Conservation (phyloP, 2,329 filamentous ascomycete species). For the Massarina eburnea region DNA sequence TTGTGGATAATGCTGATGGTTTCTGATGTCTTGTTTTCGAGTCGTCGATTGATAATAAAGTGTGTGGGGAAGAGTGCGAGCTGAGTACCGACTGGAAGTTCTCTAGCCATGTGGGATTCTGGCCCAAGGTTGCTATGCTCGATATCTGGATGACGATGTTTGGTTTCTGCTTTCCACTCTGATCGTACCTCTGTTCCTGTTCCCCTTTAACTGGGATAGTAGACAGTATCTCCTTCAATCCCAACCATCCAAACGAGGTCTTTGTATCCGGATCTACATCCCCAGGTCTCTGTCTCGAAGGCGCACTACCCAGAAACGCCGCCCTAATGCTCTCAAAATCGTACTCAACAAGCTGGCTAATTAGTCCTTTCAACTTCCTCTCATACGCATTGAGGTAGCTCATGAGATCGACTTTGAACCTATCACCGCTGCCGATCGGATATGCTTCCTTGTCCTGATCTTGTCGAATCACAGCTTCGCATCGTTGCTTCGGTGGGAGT, state of each 20-base stretch:
- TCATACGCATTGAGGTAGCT: conserved; percentile 74
- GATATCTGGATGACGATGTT: conserved; percentile 67
- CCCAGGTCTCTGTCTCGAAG: conserved; percentile 62
- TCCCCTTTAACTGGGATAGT: conserved; percentile 41
- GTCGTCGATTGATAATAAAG: too few relatives aligned
- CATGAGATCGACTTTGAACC: conserved; percentile 76
- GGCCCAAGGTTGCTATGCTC: conserved; percentile 77
- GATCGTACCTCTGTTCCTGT: conserved; percentile 24
- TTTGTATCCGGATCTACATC: conserved; percentile 45
- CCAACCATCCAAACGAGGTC: conserved; percentile 77
- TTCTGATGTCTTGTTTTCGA: conserved; percentile 4
- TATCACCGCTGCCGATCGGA: conserved; percentile 61
- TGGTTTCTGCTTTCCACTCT: conserved; percentile 22
- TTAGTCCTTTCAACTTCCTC: conserved; percentile 56
- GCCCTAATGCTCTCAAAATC: conserved; percentile 72
- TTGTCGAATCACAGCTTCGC: conserved; percentile 1
- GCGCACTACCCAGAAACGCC: conserved; percentile 76
- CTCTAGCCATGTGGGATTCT: conserved; percentile 70
- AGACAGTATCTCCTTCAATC: conserved; percentile 61
- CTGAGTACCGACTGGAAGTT: conserved; percentile 49
- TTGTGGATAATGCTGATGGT: conserved; percentile 12
- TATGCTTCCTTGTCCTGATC: conserved; percentile 4
- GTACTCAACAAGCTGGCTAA: conserved; percentile 59
- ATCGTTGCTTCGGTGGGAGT: conserved; percentile 54
- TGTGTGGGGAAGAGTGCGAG: neutral